phyloP scores from a whole-genome alignment of 140 eudicot species.

The Ambrosia hybrid region DNA sequence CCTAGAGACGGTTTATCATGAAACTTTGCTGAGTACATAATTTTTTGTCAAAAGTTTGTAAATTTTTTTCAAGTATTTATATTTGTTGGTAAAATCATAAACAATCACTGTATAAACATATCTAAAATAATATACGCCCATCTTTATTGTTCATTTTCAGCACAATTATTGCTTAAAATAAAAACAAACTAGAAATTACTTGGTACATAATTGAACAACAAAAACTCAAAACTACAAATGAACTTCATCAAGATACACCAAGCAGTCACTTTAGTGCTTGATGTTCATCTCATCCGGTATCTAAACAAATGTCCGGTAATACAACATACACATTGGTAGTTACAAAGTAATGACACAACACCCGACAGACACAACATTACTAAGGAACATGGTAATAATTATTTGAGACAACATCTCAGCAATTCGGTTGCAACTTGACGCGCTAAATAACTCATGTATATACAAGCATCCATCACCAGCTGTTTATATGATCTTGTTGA shows the following conservation, averaged over 20 bases:
- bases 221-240: constrained; percentile 19
- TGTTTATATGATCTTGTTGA: constrained; percentile 34
- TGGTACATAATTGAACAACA: not conserved
- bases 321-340: constrained; percentile 28
- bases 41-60: too few species aligned
- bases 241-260: constrained; percentile 19
- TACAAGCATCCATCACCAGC: constrained; percentile 31
- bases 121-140: too few species aligned
- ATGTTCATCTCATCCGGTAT: not conserved
- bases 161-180: not conserved
- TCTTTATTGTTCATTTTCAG: not conserved
- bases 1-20: too few species aligned
- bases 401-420: constrained; percentile 23
- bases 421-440: constrained; percentile 13
- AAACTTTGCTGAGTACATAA: too few species aligned
- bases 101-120: too few species aligned
- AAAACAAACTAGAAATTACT: not conserved
- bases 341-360: constrained; percentile 23
- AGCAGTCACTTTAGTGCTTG: constrained; percentile 8
- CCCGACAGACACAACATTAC: constrained; percentile 15
- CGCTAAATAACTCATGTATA: constrained; percentile 23
- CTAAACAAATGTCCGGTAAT: not conserved
- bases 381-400: constrained; percentile 11
- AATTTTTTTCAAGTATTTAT: too few species aligned
- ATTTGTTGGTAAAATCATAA: too few species aligned